phyloP scores from a whole-genome alignment of 2,329 filamentous ascomycete genomes.

The Nothophoma quercina region DNA sequence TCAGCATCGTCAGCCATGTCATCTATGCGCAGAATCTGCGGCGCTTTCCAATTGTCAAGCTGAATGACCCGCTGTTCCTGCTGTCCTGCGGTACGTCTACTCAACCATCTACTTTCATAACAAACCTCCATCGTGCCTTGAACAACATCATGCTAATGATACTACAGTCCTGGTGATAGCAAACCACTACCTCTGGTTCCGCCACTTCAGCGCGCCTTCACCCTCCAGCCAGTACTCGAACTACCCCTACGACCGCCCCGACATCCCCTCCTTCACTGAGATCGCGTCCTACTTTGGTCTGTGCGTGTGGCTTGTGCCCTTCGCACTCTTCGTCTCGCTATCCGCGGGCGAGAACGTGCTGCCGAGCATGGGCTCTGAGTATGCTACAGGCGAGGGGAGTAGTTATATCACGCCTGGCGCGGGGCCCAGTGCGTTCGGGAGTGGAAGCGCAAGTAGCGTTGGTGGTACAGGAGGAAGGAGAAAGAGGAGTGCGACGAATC shows the following conservation, averaged over 20 bases:
- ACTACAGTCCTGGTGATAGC: constrained; percentile 75
- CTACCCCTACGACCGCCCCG: constrained; percentile 67
- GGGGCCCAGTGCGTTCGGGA: constrained; percentile 34
- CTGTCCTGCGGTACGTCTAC: constrained; percentile 77
- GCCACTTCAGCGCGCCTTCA: constrained; percentile 76
- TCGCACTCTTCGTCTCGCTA: constrained; percentile 91
- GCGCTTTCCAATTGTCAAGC: constrained; percentile 77
- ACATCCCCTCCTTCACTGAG: constrained; percentile 85
- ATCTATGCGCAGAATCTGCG: constrained; percentile 89
- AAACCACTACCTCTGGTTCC: constrained; percentile 97
- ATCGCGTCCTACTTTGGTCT: constrained; percentile 96
- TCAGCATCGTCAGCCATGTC: constrained; percentile 81
- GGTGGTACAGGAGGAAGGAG: constrained; percentile 47
- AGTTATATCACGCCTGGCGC: constrained; percentile 57
- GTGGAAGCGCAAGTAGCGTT: constrained; percentile 22
- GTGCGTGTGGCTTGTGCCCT: constrained; percentile 96
- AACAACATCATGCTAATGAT: constrained; percentile 10
- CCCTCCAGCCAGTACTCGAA: constrained; percentile 61
- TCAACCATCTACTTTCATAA: no score
- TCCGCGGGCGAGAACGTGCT: constrained; percentile 95
- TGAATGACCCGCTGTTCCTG: constrained; percentile 87
- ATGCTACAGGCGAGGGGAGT: constrained; percentile 66
- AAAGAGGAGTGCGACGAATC: constrained; percentile 61
- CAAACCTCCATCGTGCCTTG: no score
- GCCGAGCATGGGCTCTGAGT: constrained; percentile 86